phyloP scores from a whole-genome alignment of 2,329 filamentous ascomycete species.

The Trichoderma sp. region DNA sequence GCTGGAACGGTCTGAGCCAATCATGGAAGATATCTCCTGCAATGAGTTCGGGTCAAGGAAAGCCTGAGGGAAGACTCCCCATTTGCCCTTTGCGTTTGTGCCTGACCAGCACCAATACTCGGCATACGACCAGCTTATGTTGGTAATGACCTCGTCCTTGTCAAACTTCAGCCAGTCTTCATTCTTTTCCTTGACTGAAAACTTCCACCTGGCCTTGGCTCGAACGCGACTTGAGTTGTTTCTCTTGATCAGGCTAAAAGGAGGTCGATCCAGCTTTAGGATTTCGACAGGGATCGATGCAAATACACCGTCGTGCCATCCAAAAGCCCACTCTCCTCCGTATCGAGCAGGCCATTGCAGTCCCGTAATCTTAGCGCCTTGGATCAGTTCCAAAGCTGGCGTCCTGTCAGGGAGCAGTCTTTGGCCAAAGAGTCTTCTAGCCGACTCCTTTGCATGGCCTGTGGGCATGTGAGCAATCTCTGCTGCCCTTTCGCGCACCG shows the following conservation, averaged over 20 bases:
- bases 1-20: conserved; percentile 39
- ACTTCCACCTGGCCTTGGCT: conserved; percentile 59
- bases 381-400: conserved; percentile 51
- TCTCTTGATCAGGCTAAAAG: conserved; percentile 51
- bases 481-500: conserved; percentile 46
- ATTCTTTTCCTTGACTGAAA: conserved; percentile 50
- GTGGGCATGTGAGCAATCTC: conserved; percentile 50
- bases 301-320: conserved; percentile 58
- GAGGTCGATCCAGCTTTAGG: conserved; percentile 53
- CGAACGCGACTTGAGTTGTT: conserved; percentile 52
- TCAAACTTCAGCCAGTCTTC: conserved; percentile 63
- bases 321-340: conserved; percentile 60
- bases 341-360: conserved; percentile 57
- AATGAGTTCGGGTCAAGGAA: conserved; percentile 54
- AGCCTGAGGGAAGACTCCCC: conserved; percentile 57
- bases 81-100: conserved; percentile 55
- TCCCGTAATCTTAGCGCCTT: conserved; percentile 55
- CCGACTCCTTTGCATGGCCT: conserved; percentile 51
- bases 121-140: conserved; percentile 57
- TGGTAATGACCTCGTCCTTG: conserved; percentile 68
- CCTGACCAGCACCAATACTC: conserved; percentile 63
- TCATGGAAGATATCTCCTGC: conserved; percentile 40
- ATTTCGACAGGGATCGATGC: conserved; percentile 56
- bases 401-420: conserved; percentile 51
- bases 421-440: conserved; percentile 53